phyloP scores from a whole-genome alignment of 495 filamentous ascomycete species.

The Hapsidospora chrysogenum region DNA sequence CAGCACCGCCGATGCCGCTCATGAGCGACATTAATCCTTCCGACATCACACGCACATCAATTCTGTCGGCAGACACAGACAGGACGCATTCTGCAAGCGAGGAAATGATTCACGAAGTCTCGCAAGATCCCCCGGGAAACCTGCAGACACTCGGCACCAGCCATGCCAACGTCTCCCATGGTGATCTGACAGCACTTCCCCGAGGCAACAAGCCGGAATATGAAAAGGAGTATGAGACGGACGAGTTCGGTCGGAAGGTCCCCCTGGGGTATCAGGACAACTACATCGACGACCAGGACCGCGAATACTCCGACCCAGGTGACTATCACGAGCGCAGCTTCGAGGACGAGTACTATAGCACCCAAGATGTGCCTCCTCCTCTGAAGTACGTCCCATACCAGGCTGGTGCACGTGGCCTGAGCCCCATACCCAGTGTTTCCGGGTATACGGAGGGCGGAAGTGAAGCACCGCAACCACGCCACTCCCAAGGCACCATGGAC shows the following conservation, averaged over 20 bases:
- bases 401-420: conserved; percentile 45
- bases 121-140: conserved; percentile 26
- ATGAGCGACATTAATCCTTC: conserved; percentile 69
- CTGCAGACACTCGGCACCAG: conserved; percentile 26
- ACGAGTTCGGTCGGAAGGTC: conserved; percentile 25
- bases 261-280: conserved; percentile 14
- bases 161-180: conserved; percentile 33
- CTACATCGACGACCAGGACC: conserved; percentile 23
- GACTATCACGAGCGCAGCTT: conserved; percentile 23
- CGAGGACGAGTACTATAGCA: conserved; percentile 31
- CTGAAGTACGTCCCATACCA: conserved; percentile 39
- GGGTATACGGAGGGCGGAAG: conserved; percentile 44
- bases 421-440: conserved; percentile 78
- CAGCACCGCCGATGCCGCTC: conserved; percentile 62
- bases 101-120: conserved; percentile 15
- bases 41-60: conserved; percentile 75
- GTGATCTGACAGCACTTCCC: conserved; percentile 28
- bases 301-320: conserved; percentile 16
- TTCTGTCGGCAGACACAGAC: conserved; percentile 68
- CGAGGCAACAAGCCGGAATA: conserved; percentile 20
- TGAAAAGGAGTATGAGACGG: conserved; percentile 19
- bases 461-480: conserved; percentile 26
- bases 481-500: conserved; percentile 29
- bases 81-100: conserved; percentile 46
- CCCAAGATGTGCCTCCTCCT: conserved; percentile 36